Evolutionary conservation across 2,329 filamentous ascomycete genomes (phyloP).

Genomic region (Ophiocordyceps polyrhachis-furcata): DNA sequence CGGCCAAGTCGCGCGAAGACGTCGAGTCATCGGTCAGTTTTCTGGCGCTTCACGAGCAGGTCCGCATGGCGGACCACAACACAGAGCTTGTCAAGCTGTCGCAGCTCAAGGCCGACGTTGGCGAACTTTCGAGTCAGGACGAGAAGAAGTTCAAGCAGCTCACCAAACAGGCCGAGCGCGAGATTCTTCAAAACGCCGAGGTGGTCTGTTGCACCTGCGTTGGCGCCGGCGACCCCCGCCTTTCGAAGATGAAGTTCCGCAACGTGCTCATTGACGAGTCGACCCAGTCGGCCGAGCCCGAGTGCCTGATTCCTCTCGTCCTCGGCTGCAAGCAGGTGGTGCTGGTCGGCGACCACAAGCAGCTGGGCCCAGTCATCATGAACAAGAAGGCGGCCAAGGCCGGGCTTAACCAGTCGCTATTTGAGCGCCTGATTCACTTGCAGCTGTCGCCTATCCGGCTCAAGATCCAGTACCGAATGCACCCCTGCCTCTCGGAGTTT

Average conservation of each 20-base stretch:
- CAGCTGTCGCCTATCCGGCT: constrained; percentile 78
- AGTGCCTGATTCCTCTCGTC: constrained; percentile 96
- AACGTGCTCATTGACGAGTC: constrained; percentile 97
- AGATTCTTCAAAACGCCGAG: constrained; percentile 87
- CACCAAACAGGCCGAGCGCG: constrained; percentile 80
- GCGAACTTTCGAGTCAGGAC: constrained; percentile 83
- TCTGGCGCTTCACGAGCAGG: constrained; percentile 87
- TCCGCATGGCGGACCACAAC: constrained; percentile 93
- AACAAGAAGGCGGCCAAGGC: constrained; percentile 99
- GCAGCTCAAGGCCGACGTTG: constrained; percentile 78
- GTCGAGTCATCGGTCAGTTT: constrained; percentile 97
- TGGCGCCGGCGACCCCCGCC: constrained; percentile 83
- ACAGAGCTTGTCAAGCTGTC: constrained; percentile 82
- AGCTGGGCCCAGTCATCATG: constrained; percentile 97
- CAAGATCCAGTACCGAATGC: constrained; percentile 98
- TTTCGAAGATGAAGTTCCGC: constrained; percentile 94
- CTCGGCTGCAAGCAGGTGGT: constrained; percentile 97
- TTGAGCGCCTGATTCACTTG: constrained; percentile 89
- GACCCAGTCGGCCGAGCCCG: constrained; percentile 91
- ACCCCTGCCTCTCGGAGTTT: constrained; percentile 90
- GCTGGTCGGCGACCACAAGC: constrained; percentile 95
- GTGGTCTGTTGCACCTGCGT: constrained; percentile 99
- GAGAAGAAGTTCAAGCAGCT: constrained; percentile 98
- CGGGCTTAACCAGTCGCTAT: constrained; percentile 92
- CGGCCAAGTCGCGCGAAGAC: constrained; percentile 96